A percentile compares a stretch with the other conserved stretches of the same genome.
These are phyloP conservation scores for Solanum corneliomulleri DNA, from an alignment of 257 asterid species.

Conservation along the genomic window DNA sequence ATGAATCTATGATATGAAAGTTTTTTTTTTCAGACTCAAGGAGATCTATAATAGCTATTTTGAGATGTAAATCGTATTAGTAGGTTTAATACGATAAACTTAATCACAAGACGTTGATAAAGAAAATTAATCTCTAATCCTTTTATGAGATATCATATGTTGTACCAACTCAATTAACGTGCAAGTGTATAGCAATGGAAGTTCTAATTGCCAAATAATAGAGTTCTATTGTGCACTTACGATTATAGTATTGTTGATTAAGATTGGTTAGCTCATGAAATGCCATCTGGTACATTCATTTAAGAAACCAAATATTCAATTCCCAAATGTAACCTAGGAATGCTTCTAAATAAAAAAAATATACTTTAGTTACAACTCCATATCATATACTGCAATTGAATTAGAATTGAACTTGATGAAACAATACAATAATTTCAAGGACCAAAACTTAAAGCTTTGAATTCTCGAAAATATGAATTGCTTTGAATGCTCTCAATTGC, in stretches of 20 bases:
- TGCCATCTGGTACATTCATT: background rate
- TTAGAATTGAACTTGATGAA: background rate
- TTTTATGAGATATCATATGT: background rate
- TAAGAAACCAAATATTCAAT: background rate
- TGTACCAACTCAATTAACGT: background rate
- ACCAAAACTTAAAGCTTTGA: background rate
- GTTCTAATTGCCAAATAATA: background rate
- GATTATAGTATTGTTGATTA: background rate
- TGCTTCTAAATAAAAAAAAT: background rate
- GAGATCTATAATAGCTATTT: background rate
- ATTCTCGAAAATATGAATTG: background rate
- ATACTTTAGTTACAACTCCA: background rate
- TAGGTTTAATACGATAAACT: background rate
- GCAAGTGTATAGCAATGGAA: background rate
- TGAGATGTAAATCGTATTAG: background rate
- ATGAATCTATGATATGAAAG: background rate
- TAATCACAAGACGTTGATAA: background rate
- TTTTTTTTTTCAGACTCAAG: background rate
- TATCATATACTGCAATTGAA: background rate
- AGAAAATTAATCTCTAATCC: background rate
- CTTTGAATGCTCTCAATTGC: background rate
- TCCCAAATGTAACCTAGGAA: background rate
- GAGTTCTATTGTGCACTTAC: background rate
- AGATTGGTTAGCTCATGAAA: background rate
- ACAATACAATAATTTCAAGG: background rate